These are phyloP conservation scores for Sarocladium oryzae DNA, from an alignment of 2,329 filamentous ascomycete species.

Conservation along the genomic window DNA sequence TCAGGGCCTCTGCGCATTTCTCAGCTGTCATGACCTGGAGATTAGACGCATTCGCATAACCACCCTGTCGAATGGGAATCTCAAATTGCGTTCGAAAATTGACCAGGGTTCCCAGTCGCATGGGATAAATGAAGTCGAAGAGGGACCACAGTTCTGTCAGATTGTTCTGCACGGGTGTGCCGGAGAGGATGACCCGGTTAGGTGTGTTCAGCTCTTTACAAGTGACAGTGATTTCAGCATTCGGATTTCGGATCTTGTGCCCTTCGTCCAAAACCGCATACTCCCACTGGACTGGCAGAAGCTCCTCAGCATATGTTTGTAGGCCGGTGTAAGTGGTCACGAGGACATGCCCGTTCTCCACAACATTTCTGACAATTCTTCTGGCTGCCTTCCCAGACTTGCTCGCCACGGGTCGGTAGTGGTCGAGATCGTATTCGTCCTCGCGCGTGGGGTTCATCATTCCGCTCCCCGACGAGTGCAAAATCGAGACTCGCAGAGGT, in stretches of 20 bases:
- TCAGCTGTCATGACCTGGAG: conserved; percentile 90
- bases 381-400: conserved; percentile 55
- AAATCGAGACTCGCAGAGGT: conserved; percentile 88
- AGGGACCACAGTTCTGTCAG: conserved; percentile 91
- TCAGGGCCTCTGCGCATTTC: conserved; percentile 88
- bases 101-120: conserved; percentile 86
- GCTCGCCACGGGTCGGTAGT: conserved; percentile 26
- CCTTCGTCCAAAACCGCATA: conserved; percentile 95
- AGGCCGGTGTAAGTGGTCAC: conserved; percentile 94
- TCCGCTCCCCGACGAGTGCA: conserved; percentile 92
- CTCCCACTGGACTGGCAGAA: conserved; percentile 82
- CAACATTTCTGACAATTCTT: conserved; percentile 75
- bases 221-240: conserved; percentile 87
- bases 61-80: conserved; percentile 85
- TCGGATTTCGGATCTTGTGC: conserved; percentile 96
- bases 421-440: conserved; percentile 44
- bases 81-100: conserved; percentile 90
- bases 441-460: conserved; percentile 79
- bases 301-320: conserved; percentile 80
- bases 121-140: conserved; percentile 96
- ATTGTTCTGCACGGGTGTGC: conserved; percentile 97
- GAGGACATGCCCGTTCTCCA: conserved; percentile 80
- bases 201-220: conserved; percentile 90
- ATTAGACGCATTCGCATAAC: conserved; percentile 92
- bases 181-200: conserved; percentile 88